Base-by-base conservation (phyloP, 495 filamentous ascomycete species). In the Parathielavia appendiculata region DNA sequence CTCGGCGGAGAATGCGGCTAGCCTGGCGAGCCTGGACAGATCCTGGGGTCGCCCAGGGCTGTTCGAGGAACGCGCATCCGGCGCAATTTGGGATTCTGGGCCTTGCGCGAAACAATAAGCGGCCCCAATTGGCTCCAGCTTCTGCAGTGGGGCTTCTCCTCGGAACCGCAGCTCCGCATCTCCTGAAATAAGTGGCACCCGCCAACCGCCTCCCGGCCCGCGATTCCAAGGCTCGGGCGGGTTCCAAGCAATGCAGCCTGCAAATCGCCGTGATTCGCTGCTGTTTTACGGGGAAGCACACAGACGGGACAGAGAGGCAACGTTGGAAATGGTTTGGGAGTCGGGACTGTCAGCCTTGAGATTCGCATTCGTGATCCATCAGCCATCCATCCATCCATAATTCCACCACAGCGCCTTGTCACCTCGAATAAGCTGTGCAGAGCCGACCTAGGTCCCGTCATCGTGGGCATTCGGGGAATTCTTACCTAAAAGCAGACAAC, bases 81-180 rank as follows among this genome's bases (percentile, higher is more conserved):
- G 58, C 54, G 52, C 57, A 54, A 58, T 60, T 59, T 56, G 59
- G 41, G 39, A 16, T 36, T 48, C 54, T 63, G 57, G 61, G 57
- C 57, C 61, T 54, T 58, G 58, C 54, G 44, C 46, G 47, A 54
- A 59, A 54, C 38, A 22, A 26, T 14, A 16, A 7, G 6, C 44
- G 0, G 12, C 13, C 30, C 14, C 48, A 38, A 63, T 58, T 63
- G 58, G 57, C 40, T 51, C 57, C 54, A 35, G 39, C 44, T 44
- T 34, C 45, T 46, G 48, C 47, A 12, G 63, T 61, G 60, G 61
- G 62, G 51, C 32, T 11, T 20, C 2, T 45, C 45, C 47, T 62
- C 69, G 69, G 69, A 70, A 71, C 53, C 48, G 59, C 63, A 51
- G 62, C 67, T 71, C 69, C 69, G 69, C 67, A 65, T 70, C 67